A percentile compares a stretch with the other conserved stretches of the same genome.
Conservation (phyloP, 805 yeast genomes). For the Tetrapisispora nanseiensis region DNA sequence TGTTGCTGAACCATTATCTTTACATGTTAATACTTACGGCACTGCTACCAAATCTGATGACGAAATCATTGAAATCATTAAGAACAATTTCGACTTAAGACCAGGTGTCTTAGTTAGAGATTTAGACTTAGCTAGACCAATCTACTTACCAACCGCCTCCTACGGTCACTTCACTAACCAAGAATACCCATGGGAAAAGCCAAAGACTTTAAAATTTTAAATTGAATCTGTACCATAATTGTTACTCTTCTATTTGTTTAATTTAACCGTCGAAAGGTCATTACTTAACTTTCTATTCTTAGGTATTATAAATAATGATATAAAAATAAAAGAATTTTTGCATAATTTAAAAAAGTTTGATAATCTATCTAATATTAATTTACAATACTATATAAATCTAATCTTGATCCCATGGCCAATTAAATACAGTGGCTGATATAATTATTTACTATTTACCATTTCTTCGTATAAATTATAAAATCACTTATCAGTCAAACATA, state of each 20-base stretch:
- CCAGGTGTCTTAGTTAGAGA: slow-evolving; percentile 98
- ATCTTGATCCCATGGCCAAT: no score
- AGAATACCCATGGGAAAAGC: slow-evolving; percentile 97
- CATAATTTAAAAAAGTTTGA: neutral
- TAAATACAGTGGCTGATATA: no score
- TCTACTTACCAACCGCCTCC: slow-evolving; percentile 97
- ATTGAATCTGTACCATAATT: neutral
- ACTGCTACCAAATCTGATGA: slow-evolving; percentile 84
- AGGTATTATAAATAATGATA: slow-evolving; percentile 3
- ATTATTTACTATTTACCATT: no score
- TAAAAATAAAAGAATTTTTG: slow-evolving; percentile 2
- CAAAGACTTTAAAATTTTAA: slow-evolving; percentile 65
- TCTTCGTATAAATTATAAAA: no score
- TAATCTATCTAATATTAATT: no score
- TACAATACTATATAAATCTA: no score
- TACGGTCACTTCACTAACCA: slow-evolving; percentile 99
- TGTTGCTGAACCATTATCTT: slow-evolving; percentile 98
- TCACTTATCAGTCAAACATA: slow-evolving; percentile 1
- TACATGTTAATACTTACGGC: slow-evolving; percentile 97
- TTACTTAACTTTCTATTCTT: neutral
- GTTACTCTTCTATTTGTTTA: neutral
- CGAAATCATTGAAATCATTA: slow-evolving; percentile 84
- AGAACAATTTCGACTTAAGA: slow-evolving; percentile 94
- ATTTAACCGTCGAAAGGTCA: neutral
- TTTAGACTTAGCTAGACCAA: slow-evolving; percentile 97